Evolutionary conservation across 1,139 yeast genomes (phyloP), one percentile per base, ranked within the genome.

Genomic region (Spathaspora sp.): DNA sequence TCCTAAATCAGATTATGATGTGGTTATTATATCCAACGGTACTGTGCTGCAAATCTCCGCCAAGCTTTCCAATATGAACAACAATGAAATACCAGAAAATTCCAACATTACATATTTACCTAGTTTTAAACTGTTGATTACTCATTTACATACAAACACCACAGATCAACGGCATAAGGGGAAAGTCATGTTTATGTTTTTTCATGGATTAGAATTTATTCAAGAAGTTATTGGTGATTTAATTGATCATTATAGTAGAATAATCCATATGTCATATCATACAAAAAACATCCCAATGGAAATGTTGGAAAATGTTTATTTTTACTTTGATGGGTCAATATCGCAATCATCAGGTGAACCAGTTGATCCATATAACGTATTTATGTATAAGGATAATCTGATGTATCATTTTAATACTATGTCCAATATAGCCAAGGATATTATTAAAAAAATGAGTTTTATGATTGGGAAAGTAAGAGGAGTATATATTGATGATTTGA

Each of bases 171-270:
- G 27, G 1, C 68, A 64, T 46, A 50, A 57, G 7, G 74, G 72
- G 2, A 65, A 65, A 49, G 65, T 70, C 7, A 53, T 70, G 27
- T 70, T 72, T 45, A 71, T 72, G 76, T 72, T 70, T 44, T 71
- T 72, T 57, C 60, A 71, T 45, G 74, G 61, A 1, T 56, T 70
- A 45, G 59, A 57, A 15, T 70, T 59, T 48, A 60, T 71, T 24
- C 74, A 69, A 49, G 57, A 61, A 31, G 54, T 68, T 18, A 57
- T 71, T 33, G 53, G 66, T 40, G 67, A 65, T 47, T 54, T 67
- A 37, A 65, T 71, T 24, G 74, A 70, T 54, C 55, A 58, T 56
- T 52, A 67, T 55, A 54, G 61, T 55, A 50, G 56, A 51, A 11
- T 38, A 45, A 31, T 31, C 10, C 43, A 2, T 10, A 10, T 31